Base-by-base conservation (phyloP, 352 stramenopile species). In the Lagenidium giganteum region DNA sequence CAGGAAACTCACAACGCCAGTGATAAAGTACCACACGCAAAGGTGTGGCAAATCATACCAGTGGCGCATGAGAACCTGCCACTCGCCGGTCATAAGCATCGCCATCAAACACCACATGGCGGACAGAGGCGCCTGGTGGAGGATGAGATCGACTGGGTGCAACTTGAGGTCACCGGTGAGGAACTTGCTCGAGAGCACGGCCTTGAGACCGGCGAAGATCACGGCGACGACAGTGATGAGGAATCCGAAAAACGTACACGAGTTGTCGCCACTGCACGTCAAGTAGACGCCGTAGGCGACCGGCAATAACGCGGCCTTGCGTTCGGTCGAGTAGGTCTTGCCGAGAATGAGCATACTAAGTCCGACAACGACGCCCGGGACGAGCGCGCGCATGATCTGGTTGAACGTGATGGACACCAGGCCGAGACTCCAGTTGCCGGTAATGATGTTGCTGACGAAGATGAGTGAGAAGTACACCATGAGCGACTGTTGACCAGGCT, bases 391-490 rank as follows among this genome's bases (percentile, higher is more conserved):
- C 83, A 96, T 95, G 33, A 96, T 83, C 70, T 98, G 93, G 61
- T 98, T 97, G 50, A 98, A 97, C 33, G 91, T 97, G 47, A 98
- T 95, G 14, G 88, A 96, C 7, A 97, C 90, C 50, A 96, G 71
- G 2, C 77, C 67, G 5, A 97, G 54, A 38, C 85, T 97, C 56
- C 87, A 87, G 66, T 98, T 98, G 51, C 93, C 93, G 36, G 94
- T 95, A 58, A 93, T 90, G 67, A 98, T 97, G 54, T 98, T 98
- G 54, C 93, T 87, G 27, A 93, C 88, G 43, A 98, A 98, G 40
- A 98, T 87, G 41, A 97, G 42, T 16, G 77, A 95, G 67, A 92
- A 92, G 48, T 83, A 88, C n/a, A 89, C 58, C 74, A 92, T 88
- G 44, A 87, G 69, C 55, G 72, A 71, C 50, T 81, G 67, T 44